Evolutionary conservation across 306 rosid genomes (phyloP), one percentile per base, ranked within the genome.

Genomic region (Cucurbita ficifolia): DNA sequence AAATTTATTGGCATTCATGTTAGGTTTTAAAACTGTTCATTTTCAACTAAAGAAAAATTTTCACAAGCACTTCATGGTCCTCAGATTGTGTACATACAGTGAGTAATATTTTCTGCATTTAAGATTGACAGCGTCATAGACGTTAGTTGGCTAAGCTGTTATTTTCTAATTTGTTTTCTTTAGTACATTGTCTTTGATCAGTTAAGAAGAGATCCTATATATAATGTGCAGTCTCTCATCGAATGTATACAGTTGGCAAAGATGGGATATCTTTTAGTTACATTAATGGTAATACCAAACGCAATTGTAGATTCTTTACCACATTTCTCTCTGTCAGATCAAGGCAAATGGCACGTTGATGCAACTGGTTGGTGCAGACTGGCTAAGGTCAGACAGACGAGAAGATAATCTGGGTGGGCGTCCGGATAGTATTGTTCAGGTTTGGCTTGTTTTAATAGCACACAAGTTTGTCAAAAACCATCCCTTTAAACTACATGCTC

Each of bases 281-380:
- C 11, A 63, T 63, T 63, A n/a, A 40, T 13, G 53, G 21, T 42
- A 7, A 40, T 35, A 21, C 11, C 36, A 64, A 63, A 40, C 70
- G 8, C 10, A 11, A 11, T 4, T 40, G 2, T 64, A 19, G 24
- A 17, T 62, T 38, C 5, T 69, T 13, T 8, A 14, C 38, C 16
- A 55, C 53, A 55, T 50, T 50, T 79, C 51, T 70, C 65, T 63
- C 19, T 71, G 69, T 51, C 80, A 92, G 98, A 78, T 87, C 57
- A 90, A 88, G 82, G 96, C 96, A 68, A 82, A 80, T 38, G 79
- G 79, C 63, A 85, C 92, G 29, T 64, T 84, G 79, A 90, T 87
- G 96, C 86, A 87, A 81, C 14, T 92, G 86, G 91, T 88, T 39
- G 96, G 98, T 57, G 91, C 84, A 55, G 98, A 92, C 78, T 92